These are phyloP conservation scores for Xylaria acuta DNA, from an alignment of 495 filamentous ascomycete genomes.

Conservation along the genomic window DNA sequence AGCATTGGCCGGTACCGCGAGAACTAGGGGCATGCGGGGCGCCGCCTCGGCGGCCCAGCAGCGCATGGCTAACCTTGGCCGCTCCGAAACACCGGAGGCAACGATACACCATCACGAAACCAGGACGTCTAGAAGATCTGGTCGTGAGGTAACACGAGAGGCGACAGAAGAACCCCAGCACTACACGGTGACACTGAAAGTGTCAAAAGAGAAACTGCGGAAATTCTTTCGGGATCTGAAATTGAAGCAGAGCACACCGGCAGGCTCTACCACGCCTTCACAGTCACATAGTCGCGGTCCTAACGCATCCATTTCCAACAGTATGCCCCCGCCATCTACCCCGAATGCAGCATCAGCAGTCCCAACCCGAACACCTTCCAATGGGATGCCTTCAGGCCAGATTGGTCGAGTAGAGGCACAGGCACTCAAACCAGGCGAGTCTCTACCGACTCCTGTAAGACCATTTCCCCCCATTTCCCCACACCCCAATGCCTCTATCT, in stretches of 20 bases:
- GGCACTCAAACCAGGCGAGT: constrained; percentile 59
- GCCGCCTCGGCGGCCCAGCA: constrained; percentile 82
- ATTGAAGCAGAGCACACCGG: constrained; percentile 46
- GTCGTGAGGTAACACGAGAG: constrained; percentile 65
- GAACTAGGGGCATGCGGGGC: constrained; percentile 85
- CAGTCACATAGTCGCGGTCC: constrained; percentile 57
- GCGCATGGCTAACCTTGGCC: constrained; percentile 74
- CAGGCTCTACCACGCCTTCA: constrained; percentile 54
- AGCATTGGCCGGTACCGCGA: constrained; percentile 75
- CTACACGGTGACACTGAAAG: constrained; percentile 74
- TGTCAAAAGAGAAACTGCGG: constrained; percentile 66
- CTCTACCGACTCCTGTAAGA: constrained; percentile 63
- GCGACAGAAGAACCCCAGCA: constrained; percentile 72
- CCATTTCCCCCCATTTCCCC: constrained; percentile 32
- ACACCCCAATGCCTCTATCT: constrained; percentile 30
- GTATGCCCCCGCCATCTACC: constrained; percentile 66
- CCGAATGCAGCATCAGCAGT: constrained; percentile 45
- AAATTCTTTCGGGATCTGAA: constrained; percentile 60
- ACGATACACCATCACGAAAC: constrained; percentile 73
- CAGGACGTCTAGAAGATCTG: constrained; percentile 65
- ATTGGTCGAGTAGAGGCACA: constrained; percentile 71
- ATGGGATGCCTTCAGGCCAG: constrained; percentile 54
- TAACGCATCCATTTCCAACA: constrained; percentile 59
- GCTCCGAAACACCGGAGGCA: constrained; percentile 88
- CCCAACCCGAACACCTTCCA: constrained; percentile 43